Base-by-base conservation (phyloP, 2,329 filamentous ascomycete genomes). In the Neonectria faginata region DNA sequence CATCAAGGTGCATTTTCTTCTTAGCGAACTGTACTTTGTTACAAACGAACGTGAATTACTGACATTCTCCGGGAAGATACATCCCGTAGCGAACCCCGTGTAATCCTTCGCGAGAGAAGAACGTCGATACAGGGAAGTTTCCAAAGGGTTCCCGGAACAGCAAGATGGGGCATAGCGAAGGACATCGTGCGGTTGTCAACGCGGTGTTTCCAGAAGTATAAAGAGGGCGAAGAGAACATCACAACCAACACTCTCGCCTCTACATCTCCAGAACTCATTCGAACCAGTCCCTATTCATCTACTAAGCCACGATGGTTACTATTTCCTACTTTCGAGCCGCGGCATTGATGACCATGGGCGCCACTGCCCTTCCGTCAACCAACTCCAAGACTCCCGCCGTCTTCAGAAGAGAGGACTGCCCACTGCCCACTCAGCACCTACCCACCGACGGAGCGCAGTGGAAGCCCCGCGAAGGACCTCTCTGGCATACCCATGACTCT, bases 311-410 rank as follows among this genome's bases (percentile, higher is more conserved):
- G 9, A 57, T 57, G 42, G 42, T 57, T 12, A 20, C 55, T 3
- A 18, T 57, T 12, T 39, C 42, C 27, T 33, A 10, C 39, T 29
- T 57, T 16, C n/a, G 48, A 11, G 18, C 33, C 27, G 25, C 42
- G 20, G 25, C n/a, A 18, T 42, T 22, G 29, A n/a, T 57, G 42
- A 29, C 55, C 25, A 25, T 57, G 2, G 44, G 25, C 55, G 55
- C 55, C 41, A 48, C 55, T 42, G 55, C 55, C 42, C n/a, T 57
- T 18, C 42, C 55, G 8, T 44, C 53, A 29, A 18, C 20, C 53
- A 22, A 36, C 55, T 9, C 11, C 3, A 27, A 4, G 22, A 27
- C 14, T 10, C 42, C 14, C n/a, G 10, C 16, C 41, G 25, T 57
- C 55, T 57, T 57, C 55, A 57, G 39, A 18, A 42, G 55, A 4